Base-by-base conservation (phyloP, 2,329 filamentous ascomycete genomes). In the Trichoderma polysporum region DNA sequence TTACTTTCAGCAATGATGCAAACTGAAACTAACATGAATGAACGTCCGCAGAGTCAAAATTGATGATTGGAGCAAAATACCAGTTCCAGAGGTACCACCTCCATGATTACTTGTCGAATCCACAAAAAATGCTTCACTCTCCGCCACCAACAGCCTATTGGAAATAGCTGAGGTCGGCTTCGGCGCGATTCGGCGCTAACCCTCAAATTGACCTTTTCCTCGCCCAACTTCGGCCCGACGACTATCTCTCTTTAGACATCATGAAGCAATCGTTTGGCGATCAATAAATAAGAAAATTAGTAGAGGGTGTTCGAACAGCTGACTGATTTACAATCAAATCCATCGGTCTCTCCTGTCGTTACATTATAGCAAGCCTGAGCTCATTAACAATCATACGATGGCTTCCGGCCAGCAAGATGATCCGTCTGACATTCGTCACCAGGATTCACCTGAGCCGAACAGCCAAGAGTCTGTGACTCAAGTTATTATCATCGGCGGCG, bases 401-500 rank as follows among this genome's bases (percentile, higher is more conserved):
- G 37, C 56, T 22, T 27, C 25, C 12, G 5, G 2, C 56, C 37
- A 59, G n/a, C n/a, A 31, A 10, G 37, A 59, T 2, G 27, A 12
- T 17, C 3, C n/a, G 15, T 47, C 33, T 3, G 12, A n/a, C 39
- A 29, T 9, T 9, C 37, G 29, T 8, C 35, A 17, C 12, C 50
- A 54, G n/a, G 19, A 1, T 8, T 54, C 29, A 17, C 6, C 49
- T 35, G n/a, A 33, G 15, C 0, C 1, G 25, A 15, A 31, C 50
- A 1, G n/a, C 2, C 56, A 47, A 22, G 56, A 59, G 29, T 12
- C n/a, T 9, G 17, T 27, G 5, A 27, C 25, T 15, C 56, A 47
- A 47, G 56, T 59, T 10, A 47, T 59, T 25, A 53, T 85, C 13
- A 71, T 85, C n/a, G 83, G 83, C 2, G 83, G 80, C 0, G 83